Evolutionary conservation across 768 basidiomycete genomes (phyloP), one percentile per base, ranked within the genome.

Genomic region (Suillus paluster): DNA sequence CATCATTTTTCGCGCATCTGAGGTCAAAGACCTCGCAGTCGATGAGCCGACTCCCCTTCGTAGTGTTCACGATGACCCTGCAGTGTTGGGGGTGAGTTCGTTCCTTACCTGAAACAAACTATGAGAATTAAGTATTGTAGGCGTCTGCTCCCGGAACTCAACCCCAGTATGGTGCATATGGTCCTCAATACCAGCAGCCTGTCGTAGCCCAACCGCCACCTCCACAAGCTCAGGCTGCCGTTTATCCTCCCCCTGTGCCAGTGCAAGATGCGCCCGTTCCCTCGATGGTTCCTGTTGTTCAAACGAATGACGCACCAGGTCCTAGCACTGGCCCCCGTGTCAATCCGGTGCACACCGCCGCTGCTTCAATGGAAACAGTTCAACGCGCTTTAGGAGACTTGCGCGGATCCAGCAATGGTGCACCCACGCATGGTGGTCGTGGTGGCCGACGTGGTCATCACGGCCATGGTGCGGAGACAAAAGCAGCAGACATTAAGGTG

Each of bases 1-100:
- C 75, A 94, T 95, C 76, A 91, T 95, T 65, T 95, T 95, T 78
- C 91, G 91, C 57, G 92, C 92, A 8, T 91, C 91, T 3, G 92
- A 95, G 75, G 92, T 94, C 64, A 94, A 94, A 70, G 92, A 95
- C 70, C 82, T 94, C n/a, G 83, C 90, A 30, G 91, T 95, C 15
- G 92, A 95, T 68, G 89, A 92, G 62, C 82, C 84, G 1, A 63
- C 78, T 34, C 78, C 82, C 0, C 77, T 81, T 41, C 81, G 86
- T 55, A 91, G 84, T 68, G 87, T 93, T 17, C 89, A 90, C 62
- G 90, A 92, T 70, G 92, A 94, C 74, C 93, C 92, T 7, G 92
- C 92, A 8, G 90, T 94, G 17, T 80, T 94, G 53, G 91, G 89
- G 67, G 91, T 90, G 71, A 77, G 87, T 82, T 83, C 67, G 39